phyloP scores from a whole-genome alignment of 441 rosid species.

The Viola pubescens region DNA sequence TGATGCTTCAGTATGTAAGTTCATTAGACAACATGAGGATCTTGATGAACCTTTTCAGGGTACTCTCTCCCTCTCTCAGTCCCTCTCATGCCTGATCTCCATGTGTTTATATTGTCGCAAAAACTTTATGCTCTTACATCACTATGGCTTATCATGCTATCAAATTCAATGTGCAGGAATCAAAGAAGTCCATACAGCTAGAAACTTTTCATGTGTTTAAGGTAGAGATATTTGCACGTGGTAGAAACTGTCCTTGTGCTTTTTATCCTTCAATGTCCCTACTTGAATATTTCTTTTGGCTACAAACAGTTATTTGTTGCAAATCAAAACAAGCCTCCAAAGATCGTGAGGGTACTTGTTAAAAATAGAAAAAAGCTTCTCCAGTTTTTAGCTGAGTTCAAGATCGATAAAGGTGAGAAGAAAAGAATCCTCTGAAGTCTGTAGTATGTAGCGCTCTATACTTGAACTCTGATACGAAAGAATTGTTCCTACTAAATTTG shows the following conservation, averaged over 20 bases:
- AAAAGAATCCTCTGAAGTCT: not conserved
- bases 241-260: not conserved
- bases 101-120: not conserved
- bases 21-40: slow-evolving; percentile 70
- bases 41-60: slow-evolving; percentile 81
- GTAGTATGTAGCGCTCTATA: not conserved
- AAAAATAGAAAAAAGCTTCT: slow-evolving; percentile 51
- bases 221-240: slow-evolving; percentile 22
- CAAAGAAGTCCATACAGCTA: slow-evolving; percentile 44
- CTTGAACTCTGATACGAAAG: not conserved
- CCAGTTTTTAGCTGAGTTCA: slow-evolving; percentile 40
- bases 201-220: slow-evolving; percentile 68
- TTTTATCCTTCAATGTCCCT: not conserved
- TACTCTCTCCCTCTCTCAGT: slow-evolving; percentile 18
- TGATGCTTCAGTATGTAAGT: slow-evolving; percentile 77
- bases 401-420: slow-evolving; percentile 38
- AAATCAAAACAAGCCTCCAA: slow-evolving; percentile 54
- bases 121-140: not conserved
- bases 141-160: slow-evolving; percentile 3
- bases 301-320: slow-evolving; percentile 48
- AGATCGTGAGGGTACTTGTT: slow-evolving; percentile 36
- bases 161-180: slow-evolving; percentile 33
- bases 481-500: not conserved
- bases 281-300: not conserved
- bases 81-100: not conserved